Conservation (phyloP, 1,284 basidiomycete species). For the Lentinula novae-zelandiae region DNA sequence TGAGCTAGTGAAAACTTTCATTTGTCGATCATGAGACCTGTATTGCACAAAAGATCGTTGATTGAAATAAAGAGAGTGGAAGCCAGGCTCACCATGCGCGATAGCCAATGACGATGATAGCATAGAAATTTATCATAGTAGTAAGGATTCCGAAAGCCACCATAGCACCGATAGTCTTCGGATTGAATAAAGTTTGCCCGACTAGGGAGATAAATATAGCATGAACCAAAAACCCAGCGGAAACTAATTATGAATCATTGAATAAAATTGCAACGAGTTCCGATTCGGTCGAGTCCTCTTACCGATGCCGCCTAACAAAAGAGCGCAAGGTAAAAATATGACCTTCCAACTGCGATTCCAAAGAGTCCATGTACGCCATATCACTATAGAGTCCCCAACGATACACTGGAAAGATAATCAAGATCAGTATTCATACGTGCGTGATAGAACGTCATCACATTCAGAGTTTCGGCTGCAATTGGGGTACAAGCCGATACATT, state of each 20-base stretch:
- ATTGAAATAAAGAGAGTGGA: neutral
- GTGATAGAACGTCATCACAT: neutral
- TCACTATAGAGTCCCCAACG: neutral
- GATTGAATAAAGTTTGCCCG: neutral
- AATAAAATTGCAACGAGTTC: neutral
- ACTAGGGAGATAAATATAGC: neutral
- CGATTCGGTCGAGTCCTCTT: neutral
- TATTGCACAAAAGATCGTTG: too few relatives aligned
- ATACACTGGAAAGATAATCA: neutral
- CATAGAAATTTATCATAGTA: neutral
- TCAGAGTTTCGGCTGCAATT: neutral
- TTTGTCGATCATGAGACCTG: neutral
- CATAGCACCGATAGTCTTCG: neutral
- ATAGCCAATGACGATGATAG: neutral
- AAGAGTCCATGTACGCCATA: conserved; percentile 1
- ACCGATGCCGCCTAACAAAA: neutral
- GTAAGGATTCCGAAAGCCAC: neutral
- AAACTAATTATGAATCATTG: neutral
- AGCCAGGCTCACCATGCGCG: neutral
- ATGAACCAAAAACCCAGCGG: neutral
- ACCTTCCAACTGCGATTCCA: neutral
- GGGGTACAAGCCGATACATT: neutral
- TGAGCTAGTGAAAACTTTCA: neutral
- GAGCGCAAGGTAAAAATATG: neutral
- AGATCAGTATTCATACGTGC: neutral